Evolutionary conservation across 164 flowering plant species (phyloP).

Genomic region (Annona squamosa): DNA sequence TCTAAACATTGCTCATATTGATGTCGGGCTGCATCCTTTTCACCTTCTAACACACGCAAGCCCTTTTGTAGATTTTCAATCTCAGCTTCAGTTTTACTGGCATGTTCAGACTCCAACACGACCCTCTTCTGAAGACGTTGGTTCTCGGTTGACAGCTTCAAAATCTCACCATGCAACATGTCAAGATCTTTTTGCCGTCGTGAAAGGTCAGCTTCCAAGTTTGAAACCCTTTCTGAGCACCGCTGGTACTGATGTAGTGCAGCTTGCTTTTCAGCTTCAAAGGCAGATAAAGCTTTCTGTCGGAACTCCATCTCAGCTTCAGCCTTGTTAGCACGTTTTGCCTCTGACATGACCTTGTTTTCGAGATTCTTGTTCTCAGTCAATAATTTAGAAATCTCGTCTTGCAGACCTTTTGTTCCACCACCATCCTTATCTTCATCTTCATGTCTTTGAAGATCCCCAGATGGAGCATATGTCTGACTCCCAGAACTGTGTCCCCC

Average conservation of each 20-base stretch:
- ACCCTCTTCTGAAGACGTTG: constrained; percentile 19
- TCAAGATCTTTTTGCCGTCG: constrained; percentile 43
- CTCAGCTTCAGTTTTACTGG: constrained; percentile 34
- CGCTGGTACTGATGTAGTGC: constrained; percentile 39
- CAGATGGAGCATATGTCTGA: background rate
- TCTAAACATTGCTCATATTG: constrained; percentile 51
- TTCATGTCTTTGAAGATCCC: constrained; percentile 10
- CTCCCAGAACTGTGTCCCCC: constrained; percentile 11
- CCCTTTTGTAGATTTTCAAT: constrained; percentile 35
- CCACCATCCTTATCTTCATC: constrained; percentile 16
- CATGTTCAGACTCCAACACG: constrained; percentile 27
- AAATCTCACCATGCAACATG: constrained; percentile 46
- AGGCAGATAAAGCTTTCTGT: constrained; percentile 35
- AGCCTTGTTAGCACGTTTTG: constrained; percentile 29
- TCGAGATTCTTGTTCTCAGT: constrained; percentile 19
- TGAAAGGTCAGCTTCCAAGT: constrained; percentile 50
- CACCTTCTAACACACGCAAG: constrained; percentile 40
- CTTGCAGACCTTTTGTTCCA: constrained; percentile 7
- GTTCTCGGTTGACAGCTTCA: constrained; percentile 22
- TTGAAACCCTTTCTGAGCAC: constrained; percentile 44
- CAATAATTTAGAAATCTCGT: constrained; percentile 22
- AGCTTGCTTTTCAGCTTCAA: constrained; percentile 51
- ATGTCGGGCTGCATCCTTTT: constrained; percentile 42
- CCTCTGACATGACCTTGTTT: constrained; percentile 20
- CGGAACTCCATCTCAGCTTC: constrained; percentile 38